phyloP scores from a whole-genome alignment of 2,329 filamentous ascomycete species.

The Lasiodiplodia gonubiensis region DNA sequence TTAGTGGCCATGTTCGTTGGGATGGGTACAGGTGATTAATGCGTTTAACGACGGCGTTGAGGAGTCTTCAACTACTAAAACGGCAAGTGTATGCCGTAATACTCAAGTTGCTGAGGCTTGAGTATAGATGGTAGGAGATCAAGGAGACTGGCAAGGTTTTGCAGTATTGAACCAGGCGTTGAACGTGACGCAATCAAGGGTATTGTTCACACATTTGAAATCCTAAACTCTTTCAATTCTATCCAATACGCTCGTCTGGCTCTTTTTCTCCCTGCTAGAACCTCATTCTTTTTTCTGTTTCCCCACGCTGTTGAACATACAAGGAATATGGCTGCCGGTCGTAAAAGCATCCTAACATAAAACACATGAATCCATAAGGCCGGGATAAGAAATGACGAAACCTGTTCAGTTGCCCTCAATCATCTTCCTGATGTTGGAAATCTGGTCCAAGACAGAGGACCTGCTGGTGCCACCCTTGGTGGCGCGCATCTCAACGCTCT shows the following conservation, averaged over 20 bases:
- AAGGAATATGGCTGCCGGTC: background rate
- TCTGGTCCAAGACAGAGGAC: constrained; percentile 68
- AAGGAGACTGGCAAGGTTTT: background rate
- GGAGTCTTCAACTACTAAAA: background rate
- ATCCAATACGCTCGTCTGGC: background rate
- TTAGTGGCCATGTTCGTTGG: background rate
- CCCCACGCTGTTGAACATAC: background rate
- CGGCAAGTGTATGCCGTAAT: background rate
- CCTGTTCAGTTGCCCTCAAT: constrained; percentile 10
- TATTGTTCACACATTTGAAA: too few species aligned
- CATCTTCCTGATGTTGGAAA: constrained; percentile 58
- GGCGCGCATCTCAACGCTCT: constrained; percentile 78
- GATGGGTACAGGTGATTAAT: background rate
- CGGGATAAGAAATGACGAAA: background rate
- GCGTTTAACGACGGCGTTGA: background rate
- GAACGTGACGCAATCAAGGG: too few species aligned
- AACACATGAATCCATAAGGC: background rate
- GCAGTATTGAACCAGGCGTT: background rate
- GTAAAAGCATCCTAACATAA: constrained; percentile 8
- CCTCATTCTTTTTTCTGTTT: background rate
- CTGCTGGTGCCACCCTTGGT: constrained; percentile 80
- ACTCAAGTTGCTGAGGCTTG: background rate
- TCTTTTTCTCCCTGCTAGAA: background rate
- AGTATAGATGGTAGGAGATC: too few species aligned
- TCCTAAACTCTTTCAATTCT: background rate